Base-by-base conservation (phyloP, 2,329 filamentous ascomycete species). In the Arthrobotrys entomopaga region DNA sequence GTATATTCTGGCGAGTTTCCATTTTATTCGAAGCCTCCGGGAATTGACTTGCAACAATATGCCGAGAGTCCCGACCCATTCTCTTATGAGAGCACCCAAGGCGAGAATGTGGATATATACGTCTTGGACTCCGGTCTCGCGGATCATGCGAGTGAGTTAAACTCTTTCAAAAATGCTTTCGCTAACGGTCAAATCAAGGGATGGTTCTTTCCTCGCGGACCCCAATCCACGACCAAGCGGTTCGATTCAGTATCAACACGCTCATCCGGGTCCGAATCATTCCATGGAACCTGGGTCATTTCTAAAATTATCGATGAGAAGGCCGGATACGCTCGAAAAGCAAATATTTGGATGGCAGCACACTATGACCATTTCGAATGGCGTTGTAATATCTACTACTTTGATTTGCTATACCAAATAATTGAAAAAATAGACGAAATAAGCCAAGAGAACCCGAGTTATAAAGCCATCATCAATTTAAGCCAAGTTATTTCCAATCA, bases 261-360 rank as follows among this genome's bases (percentile, higher is more conserved):
- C n/a, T 40, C 13, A 40, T 40, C 34, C 34, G n/a, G n/a, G n/a
- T n/a, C n/a, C n/a, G 15, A 13, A n/a, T 46, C 42, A 46, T 46
- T 65, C 34, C 61, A 65, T 20, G 50, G 61, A 24, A 65, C 61
- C 3, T 1, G 22, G 1, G 52, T 65, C 7, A 38, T 65, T 7
- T 65, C 61, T 10, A 65, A 65, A 22, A 65, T 58, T 49, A 38
- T 65, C 16, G 61, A 52, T 16, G 11, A 16, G 8, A 1, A n/a
- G 22, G 34, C 40, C 22, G 50, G 50, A 7, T 65, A 22, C 16
- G 38, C 61, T 13, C 19, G 61, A 50, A 57, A 49, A 29, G 61
- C 61, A 8, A 65, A 49, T 24, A 16, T 65, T 29, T 58, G 22
- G 20, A 20, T 65, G 1, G 61, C 20, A 16, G 40, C 49, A 7